Conservation (phyloP, 176 grass and related monocot genomes). For the Hyparrhenia diplandra region DNA sequence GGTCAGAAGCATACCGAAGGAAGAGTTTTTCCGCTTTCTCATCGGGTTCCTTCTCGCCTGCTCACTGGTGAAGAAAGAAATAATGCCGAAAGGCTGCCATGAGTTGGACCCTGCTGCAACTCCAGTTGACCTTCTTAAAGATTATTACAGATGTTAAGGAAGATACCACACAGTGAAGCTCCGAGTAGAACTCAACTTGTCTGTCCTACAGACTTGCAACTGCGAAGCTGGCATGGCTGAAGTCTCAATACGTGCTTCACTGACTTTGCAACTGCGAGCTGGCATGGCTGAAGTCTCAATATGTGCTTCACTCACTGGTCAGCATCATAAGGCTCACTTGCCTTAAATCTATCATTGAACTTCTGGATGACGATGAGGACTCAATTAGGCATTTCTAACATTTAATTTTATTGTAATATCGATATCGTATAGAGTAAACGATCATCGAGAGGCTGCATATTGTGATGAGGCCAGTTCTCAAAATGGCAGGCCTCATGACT, state of each 20-base stretch:
- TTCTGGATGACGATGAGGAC: constrained; percentile 26
- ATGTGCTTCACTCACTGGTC: neutral
- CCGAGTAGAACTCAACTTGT: constrained; percentile 19
- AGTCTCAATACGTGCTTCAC: neutral
- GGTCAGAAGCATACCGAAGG: constrained; percentile 51
- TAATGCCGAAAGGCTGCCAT: constrained; percentile 66
- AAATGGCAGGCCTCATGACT: constrained; percentile 23
- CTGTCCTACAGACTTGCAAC: neutral
- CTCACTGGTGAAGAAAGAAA: constrained; percentile 64
- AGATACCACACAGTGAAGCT: constrained; percentile 13
- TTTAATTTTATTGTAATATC: constrained; percentile 31
- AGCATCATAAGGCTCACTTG: constrained; percentile 5
- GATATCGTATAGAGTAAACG: constrained; percentile 20
- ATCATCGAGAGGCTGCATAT: neutral
- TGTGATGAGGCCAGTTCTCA: neutral
- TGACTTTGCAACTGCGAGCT: no score
- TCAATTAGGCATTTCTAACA: constrained; percentile 29
- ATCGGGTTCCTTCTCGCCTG: constrained; percentile 59
- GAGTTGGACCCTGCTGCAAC: constrained; percentile 70
- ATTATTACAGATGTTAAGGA: constrained; percentile 60
- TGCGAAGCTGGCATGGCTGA: neutral
- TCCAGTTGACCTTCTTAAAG: constrained; percentile 59
- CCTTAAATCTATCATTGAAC: constrained; percentile 7
- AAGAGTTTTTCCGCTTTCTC: constrained; percentile 81
- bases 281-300: neutral